Percentiles rank a stretch among this genome's conserved stretches.
phyloP scores from a whole-genome alignment of 2,329 filamentous ascomycete genomes.

The Paecilomyces sp. region DNA sequence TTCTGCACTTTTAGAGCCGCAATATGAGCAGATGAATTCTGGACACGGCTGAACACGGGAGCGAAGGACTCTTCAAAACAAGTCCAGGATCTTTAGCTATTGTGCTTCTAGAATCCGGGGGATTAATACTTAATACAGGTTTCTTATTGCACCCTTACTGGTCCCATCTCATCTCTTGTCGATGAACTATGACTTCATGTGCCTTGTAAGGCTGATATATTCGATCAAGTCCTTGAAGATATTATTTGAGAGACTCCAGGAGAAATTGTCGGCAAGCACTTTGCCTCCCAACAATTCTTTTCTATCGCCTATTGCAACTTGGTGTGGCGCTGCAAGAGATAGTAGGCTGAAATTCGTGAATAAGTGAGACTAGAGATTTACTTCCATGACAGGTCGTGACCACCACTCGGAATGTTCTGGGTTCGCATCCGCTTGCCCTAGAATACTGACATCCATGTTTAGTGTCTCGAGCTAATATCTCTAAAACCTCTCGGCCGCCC shows the following conservation, averaged over 20 bases:
- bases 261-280: background rate
- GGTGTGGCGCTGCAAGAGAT: too few relatives aligned
- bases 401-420: background rate
- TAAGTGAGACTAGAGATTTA: background rate
- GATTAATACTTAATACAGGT: background rate
- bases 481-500: background rate
- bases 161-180: background rate
- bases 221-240: background rate
- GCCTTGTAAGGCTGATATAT: background rate
- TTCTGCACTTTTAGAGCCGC: background rate
- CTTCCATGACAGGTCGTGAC: background rate
- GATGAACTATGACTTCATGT: background rate
- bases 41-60: background rate
- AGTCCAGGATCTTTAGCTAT: background rate
- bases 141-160: background rate
- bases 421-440: background rate
- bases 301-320: background rate
- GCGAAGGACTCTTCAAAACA: background rate
- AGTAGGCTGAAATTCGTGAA: too few relatives aligned
- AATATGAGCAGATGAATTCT: background rate
- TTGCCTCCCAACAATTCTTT: too few relatives aligned
- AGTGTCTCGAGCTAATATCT: background rate
- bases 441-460: background rate
- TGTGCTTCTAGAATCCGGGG: background rate
- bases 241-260: background rate